Percentiles rank a stretch among this genome's conserved stretches.
phyloP scores from a whole-genome alignment of 1,284 basidiomycete genomes.

The Ustilago nuda region DNA sequence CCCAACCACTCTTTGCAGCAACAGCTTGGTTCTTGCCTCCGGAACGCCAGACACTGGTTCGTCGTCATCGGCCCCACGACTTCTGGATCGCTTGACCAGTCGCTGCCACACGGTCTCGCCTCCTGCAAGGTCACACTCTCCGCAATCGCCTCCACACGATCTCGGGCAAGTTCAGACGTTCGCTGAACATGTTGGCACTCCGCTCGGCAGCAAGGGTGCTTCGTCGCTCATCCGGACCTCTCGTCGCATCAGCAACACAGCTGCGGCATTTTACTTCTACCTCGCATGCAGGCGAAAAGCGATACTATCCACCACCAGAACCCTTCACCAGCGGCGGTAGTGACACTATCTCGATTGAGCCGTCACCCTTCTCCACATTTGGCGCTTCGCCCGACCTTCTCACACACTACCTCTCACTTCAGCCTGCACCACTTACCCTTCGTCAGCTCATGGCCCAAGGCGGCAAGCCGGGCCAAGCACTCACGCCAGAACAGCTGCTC shows the following conservation, averaged over 20 bases:
- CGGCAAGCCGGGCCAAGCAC: constrained; percentile 53
- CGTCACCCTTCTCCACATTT: constrained; percentile 56
- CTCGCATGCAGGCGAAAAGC: constrained; percentile 22
- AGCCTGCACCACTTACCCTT: constrained; percentile 62
- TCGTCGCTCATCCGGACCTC: neutral
- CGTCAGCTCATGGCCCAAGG: constrained; percentile 62
- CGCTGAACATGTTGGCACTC: constrained; percentile 11
- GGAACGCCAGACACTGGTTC: too few relatives aligned
- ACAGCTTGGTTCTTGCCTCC: neutral
- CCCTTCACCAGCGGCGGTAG: constrained; percentile 27
- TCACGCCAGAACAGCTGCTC: constrained; percentile 58
- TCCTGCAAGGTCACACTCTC: neutral
- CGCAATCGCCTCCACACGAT: neutral
- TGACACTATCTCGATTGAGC: constrained; percentile 27
- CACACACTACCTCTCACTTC: constrained; percentile 51
- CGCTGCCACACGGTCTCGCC: neutral
- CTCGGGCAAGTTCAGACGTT: neutral
- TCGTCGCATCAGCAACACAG: constrained; percentile 2
- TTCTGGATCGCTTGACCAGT: too few relatives aligned
- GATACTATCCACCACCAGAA: constrained; percentile 53
- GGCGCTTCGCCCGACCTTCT: constrained; percentile 63
- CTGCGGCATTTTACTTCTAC: constrained; percentile 16
- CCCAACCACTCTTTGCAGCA: neutral
- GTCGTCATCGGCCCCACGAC: too few relatives aligned
- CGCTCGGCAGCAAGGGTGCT: constrained; percentile 17